phyloP scores from a whole-genome alignment of 495 filamentous ascomycete species.

The Baudoinia panamericana region DNA sequence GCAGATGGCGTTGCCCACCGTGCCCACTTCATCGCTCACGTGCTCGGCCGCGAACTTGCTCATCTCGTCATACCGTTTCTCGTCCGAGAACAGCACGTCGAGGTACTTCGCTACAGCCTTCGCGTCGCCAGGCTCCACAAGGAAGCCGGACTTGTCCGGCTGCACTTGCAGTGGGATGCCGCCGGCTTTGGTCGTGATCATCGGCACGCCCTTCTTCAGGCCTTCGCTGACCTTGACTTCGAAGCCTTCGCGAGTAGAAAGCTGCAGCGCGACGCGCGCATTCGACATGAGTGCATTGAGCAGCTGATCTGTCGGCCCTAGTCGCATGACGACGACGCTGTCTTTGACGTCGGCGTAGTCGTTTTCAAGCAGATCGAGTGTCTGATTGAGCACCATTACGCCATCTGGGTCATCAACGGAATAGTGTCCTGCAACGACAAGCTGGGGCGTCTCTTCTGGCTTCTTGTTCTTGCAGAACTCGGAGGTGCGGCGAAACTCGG shows the following conservation, averaged over 20 bases:
- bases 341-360: conserved; percentile 34
- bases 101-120: conserved; percentile 60
- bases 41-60: conserved; percentile 48
- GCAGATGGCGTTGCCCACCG: conserved; percentile 62
- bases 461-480: conserved; percentile 29
- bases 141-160: conserved; percentile 59
- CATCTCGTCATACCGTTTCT: conserved; percentile 52
- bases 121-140: conserved; percentile 61
- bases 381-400: conserved; percentile 56
- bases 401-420: conserved; percentile 81
- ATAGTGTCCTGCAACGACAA: conserved; percentile 66
- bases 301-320: conserved; percentile 66
- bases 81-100: conserved; percentile 54
- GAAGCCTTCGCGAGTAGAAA: conserved; percentile 76
- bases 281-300: conserved; percentile 70
- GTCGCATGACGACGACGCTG: conserved; percentile 61
- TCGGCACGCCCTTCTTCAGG: conserved; percentile 68
- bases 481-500: conserved; percentile 45
- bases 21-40: conserved; percentile 73
- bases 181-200: conserved; percentile 66
- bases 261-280: conserved; percentile 60
- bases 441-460: conserved; percentile 48
- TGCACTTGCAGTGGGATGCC: conserved; percentile 75
- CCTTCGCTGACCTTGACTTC: conserved; percentile 86
- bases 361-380: conserved; percentile 50